Percentiles rank a stretch among this genome's conserved stretches.
These are phyloP conservation scores for Botrytis porri DNA, from an alignment of 2,329 filamentous ascomycete species.

Conservation along the genomic window DNA sequence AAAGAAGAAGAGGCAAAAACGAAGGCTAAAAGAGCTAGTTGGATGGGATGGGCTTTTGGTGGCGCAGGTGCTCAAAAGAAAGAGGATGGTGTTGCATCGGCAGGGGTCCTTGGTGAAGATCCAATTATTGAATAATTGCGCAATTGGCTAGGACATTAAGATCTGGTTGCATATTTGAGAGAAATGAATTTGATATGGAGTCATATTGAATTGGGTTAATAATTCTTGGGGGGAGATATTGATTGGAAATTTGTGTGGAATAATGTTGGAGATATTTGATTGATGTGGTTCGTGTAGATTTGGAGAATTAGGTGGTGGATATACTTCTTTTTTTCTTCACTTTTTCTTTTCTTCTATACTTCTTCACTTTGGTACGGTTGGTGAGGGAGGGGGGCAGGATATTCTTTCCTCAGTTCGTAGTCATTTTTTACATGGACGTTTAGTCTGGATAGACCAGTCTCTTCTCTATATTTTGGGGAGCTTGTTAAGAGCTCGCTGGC, in stretches of 20 bases:
- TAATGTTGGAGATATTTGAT: background rate
- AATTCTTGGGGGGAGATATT: background rate
- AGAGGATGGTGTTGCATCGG: background rate
- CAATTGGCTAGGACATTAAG: background rate
- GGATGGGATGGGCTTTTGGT: conserved; percentile 57
- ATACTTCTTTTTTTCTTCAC: conserved; percentile 1
- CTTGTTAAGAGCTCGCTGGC: background rate
- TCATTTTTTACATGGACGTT: background rate
- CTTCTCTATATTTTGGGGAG: background rate
- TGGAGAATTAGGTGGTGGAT: background rate
- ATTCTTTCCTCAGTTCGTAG: background rate
- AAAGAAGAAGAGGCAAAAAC: conserved; percentile 46
- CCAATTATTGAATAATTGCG: conserved; percentile 18
- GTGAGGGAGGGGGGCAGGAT: background rate
- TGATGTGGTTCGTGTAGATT: background rate
- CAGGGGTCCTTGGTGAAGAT: conserved; percentile 8
- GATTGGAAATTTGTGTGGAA: background rate
- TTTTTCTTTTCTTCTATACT: background rate
- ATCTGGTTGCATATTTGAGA: background rate
- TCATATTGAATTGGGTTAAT: background rate
- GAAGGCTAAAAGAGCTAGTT: conserved; percentile 59
- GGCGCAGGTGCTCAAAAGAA: conserved; percentile 13
- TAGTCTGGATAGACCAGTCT: background rate
- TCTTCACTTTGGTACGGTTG: background rate
- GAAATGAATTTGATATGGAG: background rate